Evolutionary conservation across 768 basidiomycete species (phyloP), one percentile per base, ranked within the genome.

Genomic region (Suillus decipiens): DNA sequence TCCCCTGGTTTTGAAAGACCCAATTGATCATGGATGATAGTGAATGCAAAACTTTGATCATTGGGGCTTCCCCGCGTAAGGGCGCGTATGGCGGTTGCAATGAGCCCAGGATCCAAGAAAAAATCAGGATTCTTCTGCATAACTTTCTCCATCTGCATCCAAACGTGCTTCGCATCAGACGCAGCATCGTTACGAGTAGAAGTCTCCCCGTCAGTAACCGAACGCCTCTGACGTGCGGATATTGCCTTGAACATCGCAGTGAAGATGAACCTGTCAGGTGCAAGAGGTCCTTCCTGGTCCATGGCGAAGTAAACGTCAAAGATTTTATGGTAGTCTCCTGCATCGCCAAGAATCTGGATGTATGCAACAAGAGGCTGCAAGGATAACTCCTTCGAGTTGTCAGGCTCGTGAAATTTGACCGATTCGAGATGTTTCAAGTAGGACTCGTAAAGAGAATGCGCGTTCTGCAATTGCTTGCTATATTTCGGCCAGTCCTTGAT

Each of bases 221-320:
- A 43, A 47, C 58, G 56, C 56, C 67, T 63, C 63, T 64, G 69
- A 51, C 66, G 61, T 37, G 61, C 65, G 68, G 60, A 81, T 69
- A 72, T 71, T 54, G 84, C 84, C 50, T 80, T 79, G 69, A 95
- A 83, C 77, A 94, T 84, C 55, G 84, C 82, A 9, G 88, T 84
- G 72, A 84, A 93, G 28, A 90, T 77, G 66, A 81, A 80, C 58
- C 80, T 79, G 66, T 88, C 79, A 5, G 92, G 85, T 0, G 85
- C 79, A n/a, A 87, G 70, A 3, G 82, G 84, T 9, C 90, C 90
- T 3, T 84, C 80, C n/a, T 80, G 69, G 61, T 88, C 86, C 72
- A 94, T 74, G 15, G 80, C 80, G 66, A 90, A 84, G 75, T 87
- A 93, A 56, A 93, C 84, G 64, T 93, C 90, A 66, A 92, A 90